Base-by-base conservation (phyloP, 495 filamentous ascomycete species). In the Mytilinidion resinicola region DNA sequence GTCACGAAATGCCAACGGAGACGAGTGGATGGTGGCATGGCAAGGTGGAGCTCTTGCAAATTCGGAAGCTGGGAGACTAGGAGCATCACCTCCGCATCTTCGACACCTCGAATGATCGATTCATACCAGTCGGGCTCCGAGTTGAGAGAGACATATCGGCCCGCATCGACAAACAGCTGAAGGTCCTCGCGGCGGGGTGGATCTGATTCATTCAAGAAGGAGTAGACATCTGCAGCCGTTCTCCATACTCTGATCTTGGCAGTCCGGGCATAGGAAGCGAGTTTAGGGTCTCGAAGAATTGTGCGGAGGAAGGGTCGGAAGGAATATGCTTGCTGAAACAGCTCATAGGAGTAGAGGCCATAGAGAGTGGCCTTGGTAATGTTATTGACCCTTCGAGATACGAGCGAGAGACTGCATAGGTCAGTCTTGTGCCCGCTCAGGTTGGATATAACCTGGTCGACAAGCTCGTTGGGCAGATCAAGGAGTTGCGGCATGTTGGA, bases 401-500 rank as follows among this genome's bases (percentile, higher is more conserved):
- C 44, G 44, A 48, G 14, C 14, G 14, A 48, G 1, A 48, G 19
- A 20, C 10, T 48, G 44, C 44, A 48, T 10, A 48, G 10, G 44
- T 48, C 44, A 17, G 15, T 48, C 19, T n/a, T 21, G n/a, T 20
- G 15, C 10, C 44, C 44, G 19, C 44, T 48, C 19, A 48, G 44
- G 19, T 48, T n/a, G 19, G 44, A n/a, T 20, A 48, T 20, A n/a
- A 48, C 21, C 44, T 48, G 44, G 19, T 10, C 21, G 19, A 48
- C 19, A 48, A 48, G 44, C 44, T 48, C 44, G 44, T n/a, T 48
- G 21, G 44, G 44, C 19, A 48, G 44, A 20, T 48, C 44, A 17
- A 48, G 19, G 44, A 48, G 44, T 21, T 17, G 1, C 21, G 44
- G 10, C 44, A 48, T 48, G 3, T 11, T 6, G 25, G 25, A 30